These are phyloP conservation scores for Alternaria postmessia DNA, from an alignment of 2,329 filamentous ascomycete species.

Conservation along the genomic window DNA sequence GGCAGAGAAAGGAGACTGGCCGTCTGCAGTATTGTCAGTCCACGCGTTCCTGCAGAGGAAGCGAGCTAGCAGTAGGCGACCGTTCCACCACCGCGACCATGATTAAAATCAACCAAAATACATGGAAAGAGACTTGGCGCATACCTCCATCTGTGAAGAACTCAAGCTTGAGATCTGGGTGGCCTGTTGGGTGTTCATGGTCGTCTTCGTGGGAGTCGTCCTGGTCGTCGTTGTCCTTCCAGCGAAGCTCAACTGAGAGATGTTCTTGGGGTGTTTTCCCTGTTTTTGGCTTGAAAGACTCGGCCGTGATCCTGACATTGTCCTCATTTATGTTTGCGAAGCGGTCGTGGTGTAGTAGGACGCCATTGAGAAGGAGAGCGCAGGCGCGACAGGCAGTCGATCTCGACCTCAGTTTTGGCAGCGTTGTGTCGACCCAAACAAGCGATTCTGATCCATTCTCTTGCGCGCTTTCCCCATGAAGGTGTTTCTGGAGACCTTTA, in stretches of 20 bases:
- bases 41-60: constrained; percentile 3
- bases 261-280: constrained; percentile 37
- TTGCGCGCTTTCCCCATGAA: constrained; percentile 25
- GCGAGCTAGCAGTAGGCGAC: constrained; percentile 8
- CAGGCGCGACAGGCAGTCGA: constrained; percentile 43
- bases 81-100: neutral
- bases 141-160: constrained; percentile 49
- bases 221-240: constrained; percentile 30
- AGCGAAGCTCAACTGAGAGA: constrained; percentile 46
- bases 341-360: constrained; percentile 43
- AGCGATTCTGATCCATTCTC: constrained; percentile 25
- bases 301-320: constrained; percentile 36
- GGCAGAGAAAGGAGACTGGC: constrained; percentile 45
- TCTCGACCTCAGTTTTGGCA: constrained; percentile 41
- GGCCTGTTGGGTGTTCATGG: constrained; percentile 30
- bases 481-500: constrained; percentile 45
- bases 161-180: constrained; percentile 48
- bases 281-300: constrained; percentile 31
- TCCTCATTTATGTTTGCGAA: constrained; percentile 38
- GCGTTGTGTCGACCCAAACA: constrained; percentile 39
- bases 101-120: neutral
- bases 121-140: constrained; percentile 6
- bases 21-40: constrained; percentile 37
- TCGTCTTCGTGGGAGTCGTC: constrained; percentile 31
- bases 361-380: constrained; percentile 44